Percentiles rank a stretch among this genome's conserved stretches.
phyloP scores from a whole-genome alignment of 1,139 yeast genomes.

The Kodamaea sp. region DNA sequence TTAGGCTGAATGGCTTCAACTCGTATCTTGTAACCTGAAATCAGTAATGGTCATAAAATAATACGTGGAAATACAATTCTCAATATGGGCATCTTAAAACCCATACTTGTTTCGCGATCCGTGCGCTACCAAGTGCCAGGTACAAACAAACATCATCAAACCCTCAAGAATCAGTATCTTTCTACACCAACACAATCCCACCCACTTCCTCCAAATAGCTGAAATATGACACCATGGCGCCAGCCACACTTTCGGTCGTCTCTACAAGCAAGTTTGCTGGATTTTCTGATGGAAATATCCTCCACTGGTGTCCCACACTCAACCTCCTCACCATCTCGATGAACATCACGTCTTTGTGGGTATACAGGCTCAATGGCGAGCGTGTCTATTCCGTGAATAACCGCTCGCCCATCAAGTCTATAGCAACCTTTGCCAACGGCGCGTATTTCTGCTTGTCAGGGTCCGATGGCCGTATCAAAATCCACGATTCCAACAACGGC shows the following conservation, averaged over 20 bases:
- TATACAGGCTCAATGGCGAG: constrained; percentile 57
- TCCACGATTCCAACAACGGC: constrained; percentile 54
- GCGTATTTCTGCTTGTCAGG: constrained; percentile 48
- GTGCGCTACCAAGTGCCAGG: no score
- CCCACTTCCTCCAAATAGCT: no score
- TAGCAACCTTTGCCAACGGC: constrained; percentile 41
- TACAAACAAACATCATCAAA: no score
- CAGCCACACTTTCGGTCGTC: constrained; percentile 1
- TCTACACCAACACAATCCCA: no score
- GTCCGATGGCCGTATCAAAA: constrained; percentile 42
- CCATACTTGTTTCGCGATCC: no score
- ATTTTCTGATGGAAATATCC: constrained; percentile 40
- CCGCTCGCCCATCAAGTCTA: constrained; percentile 33
- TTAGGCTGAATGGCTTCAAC: no score
- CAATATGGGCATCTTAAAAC: no score
- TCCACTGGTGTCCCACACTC: constrained; percentile 59
- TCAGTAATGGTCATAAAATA: no score
- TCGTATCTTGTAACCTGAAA: no score
- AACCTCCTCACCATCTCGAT: constrained; percentile 52
- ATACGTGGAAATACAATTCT: no score
- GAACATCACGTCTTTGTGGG: constrained; percentile 50
- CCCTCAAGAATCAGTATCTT: no score
- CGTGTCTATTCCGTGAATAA: constrained; percentile 52
- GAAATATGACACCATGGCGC: not conserved
- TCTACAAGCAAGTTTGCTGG: constrained; percentile 33